A percentile compares a stretch with the other conserved stretches of the same genome.
Conservation (phyloP, 2,329 filamentous ascomycete species). For the Xylaria sp. region DNA sequence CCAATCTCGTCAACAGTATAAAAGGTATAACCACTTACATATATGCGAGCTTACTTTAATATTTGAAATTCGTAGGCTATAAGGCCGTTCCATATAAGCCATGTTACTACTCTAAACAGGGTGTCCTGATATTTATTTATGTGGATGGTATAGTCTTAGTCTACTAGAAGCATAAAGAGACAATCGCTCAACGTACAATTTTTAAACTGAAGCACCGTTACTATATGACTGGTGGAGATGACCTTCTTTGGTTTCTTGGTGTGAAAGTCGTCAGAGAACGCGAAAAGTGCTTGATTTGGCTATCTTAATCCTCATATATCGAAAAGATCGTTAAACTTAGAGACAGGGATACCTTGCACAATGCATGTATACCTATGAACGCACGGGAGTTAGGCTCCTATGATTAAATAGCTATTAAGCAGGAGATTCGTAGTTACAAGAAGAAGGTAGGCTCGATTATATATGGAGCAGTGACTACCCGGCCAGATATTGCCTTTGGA, state of each 20-base stretch:
- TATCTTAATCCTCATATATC: background rate
- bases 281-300: background rate
- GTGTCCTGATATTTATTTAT: background rate
- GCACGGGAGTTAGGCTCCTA: background rate
- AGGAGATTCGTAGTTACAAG: background rate
- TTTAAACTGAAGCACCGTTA: background rate
- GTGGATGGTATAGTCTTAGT: background rate
- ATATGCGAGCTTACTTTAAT: too few relatives aligned
- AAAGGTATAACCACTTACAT: too few relatives aligned
- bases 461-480: background rate
- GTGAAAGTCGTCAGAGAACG: background rate
- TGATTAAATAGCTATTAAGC: background rate
- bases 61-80: background rate
- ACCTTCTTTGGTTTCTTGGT: background rate
- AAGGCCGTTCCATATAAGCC: background rate
- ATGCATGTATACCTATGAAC: background rate
- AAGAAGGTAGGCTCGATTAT: background rate
- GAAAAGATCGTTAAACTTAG: background rate
- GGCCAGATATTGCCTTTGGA: background rate
- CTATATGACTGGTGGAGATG: background rate
- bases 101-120: background rate
- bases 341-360: background rate
- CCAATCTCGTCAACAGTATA: too few relatives aligned
- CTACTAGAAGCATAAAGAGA: background rate
- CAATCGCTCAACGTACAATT: background rate